Base-by-base conservation (phyloP, 768 basidiomycete genomes). In the Cyathus striatus region DNA sequence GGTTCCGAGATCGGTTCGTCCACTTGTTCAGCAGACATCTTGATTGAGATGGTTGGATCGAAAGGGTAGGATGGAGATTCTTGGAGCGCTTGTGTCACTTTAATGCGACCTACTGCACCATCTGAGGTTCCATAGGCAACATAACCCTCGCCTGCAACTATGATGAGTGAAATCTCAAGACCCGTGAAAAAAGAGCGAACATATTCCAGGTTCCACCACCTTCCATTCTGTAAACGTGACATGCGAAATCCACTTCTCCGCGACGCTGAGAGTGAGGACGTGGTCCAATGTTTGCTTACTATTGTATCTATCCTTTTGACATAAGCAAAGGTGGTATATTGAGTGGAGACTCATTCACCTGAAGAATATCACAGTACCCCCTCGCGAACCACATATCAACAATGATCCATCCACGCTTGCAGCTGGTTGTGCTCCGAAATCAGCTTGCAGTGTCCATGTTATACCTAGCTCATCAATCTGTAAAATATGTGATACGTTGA, bases 381-480 rank as follows among this genome's bases (percentile, higher is more conserved):
- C 83, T 20, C 86, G 70, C 49, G 65, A 86, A 3, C 86, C 89
- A 3, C 78, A 60, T n/a, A 84, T 70, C 3, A 91, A 72, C 0
- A 89, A 58, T 3, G 88, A 90, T 2, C 70, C 75, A 45, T 87
- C 77, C 3, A 75, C 38, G 18, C 57, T 39, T 0, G 77, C 75
- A 6, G 65, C 55, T 2, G 85, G 83, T 10, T 49, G 53, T 7
- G 74, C 47, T 9, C 68, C 69, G 61, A 85, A 86, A 43, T 78
- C 62, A 1, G 77, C 66, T 55, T 83, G 81, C 22, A 59, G 48
- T 3, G 87, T 82, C 88, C 88, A 91, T 12, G 71, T 65, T 23
- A 86, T 75, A 53, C 82, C 87, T 90, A 50, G 12, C 17, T 16
- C 40, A 20, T 39, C 23, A 10, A 36, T 21, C n/a, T 38, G 45